Evolutionary conservation across 1,284 basidiomycete species (phyloP), one percentile per base, ranked within the genome.

Genomic region (Lentinus polychrous): DNA sequence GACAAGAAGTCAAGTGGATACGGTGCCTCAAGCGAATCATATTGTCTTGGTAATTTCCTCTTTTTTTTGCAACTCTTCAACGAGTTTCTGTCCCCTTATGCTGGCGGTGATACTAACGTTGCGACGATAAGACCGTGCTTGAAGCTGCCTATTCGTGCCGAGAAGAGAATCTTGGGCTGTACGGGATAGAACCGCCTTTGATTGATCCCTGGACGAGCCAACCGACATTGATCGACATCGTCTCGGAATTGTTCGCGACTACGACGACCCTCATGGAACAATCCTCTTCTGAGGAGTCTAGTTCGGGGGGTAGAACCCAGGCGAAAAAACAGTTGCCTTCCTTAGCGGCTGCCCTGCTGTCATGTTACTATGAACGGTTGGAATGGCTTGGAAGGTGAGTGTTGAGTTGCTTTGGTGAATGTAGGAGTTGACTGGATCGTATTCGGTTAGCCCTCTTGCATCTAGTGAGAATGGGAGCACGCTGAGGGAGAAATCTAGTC

Each of bases 191-290:
- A 11, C 69, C 76, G 31, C 83, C 83, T 0, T 80, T 85, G 70
- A 73, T 79, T 49, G 80, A 86, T 55, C 81, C 91, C 1, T 99
- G 95, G 95, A 91, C 92, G 2, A 91, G 82, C 61, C 74, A 74
- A 55, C 71, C 78, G 6, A 65, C 69, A 0, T 66, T 90, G 40
- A 78, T 96, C 48, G 82, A 90, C 43, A 73, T 83, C 20, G 68
- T 91, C 2, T 74, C 87, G 38, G 75, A 76, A 40, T 74, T 94
- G 17, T 94, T 94, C 60, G 77, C 83, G 45, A 65, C 77, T 1
- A 90, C 89, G 0, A 79, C 71, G 51, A 74, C 73, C 52, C 65
- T 70, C 8, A 60, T 76, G 7, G 76, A 79, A 39, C 54, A 65
- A 8, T 57, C 70, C 1, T 57, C 64, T 4, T 56, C 60, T 17